Evolutionary conservation across 805 yeast genomes (phyloP).

Genomic region (Schizosaccharomyces octosporus): DNA sequence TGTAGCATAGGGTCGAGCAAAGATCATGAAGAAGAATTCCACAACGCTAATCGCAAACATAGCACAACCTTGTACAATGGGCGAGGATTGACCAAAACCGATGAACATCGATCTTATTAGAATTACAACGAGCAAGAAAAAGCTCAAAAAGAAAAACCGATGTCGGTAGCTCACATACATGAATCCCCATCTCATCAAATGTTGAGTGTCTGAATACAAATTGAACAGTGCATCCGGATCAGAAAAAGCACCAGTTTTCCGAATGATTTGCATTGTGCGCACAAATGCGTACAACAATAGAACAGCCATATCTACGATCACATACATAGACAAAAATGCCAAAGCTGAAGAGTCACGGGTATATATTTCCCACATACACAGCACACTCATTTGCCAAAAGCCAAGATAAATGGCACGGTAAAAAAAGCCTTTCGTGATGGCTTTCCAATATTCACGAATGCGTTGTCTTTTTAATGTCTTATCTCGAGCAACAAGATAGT

Average conservation of each 20-base stretch:
- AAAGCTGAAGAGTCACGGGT: constrained; percentile 64
- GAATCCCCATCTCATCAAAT: constrained; percentile 75
- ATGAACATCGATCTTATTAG: constrained; percentile 59
- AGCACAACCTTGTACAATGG: constrained; percentile 59
- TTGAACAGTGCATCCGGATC: constrained; percentile 83
- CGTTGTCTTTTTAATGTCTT: constrained; percentile 42
- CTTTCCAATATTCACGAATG: constrained; percentile 61
- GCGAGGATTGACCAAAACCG: constrained; percentile 59
- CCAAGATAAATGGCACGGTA: constrained; percentile 65
- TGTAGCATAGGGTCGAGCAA: constrained; percentile 76
- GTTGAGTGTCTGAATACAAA: constrained; percentile 57
- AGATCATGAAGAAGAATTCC: constrained; percentile 40
- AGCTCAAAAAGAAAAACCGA: constrained; percentile 59
- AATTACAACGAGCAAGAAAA: constrained; percentile 37
- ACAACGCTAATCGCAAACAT: constrained; percentile 52
- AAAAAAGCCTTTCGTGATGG: constrained; percentile 68
- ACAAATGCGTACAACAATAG: constrained; percentile 48
- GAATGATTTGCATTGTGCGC: constrained; percentile 52
- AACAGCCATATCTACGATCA: constrained; percentile 31
- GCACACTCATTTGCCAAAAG: constrained; percentile 60
- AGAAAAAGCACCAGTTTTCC: constrained; percentile 34
- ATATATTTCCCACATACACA: constrained; percentile 77
- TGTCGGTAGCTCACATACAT: constrained; percentile 80
- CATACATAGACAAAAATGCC: constrained; percentile 51
- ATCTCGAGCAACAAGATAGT: constrained; percentile 33